Conservation (phyloP, 2,329 filamentous ascomycete species). For the Sporothrix inflata region DNA sequence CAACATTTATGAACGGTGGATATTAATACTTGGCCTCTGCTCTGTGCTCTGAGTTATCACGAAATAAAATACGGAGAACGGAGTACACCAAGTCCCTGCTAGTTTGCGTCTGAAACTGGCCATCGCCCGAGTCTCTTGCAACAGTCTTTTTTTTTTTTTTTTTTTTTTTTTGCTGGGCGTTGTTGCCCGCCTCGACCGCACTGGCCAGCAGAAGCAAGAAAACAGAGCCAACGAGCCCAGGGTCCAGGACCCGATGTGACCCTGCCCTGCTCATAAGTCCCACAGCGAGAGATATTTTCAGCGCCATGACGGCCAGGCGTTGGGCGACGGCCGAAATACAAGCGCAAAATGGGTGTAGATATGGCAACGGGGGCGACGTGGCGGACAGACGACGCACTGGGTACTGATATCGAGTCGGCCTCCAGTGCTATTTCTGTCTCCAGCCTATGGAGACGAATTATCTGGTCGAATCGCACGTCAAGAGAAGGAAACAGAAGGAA, state of each 20-base stretch:
- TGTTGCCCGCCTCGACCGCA: neutral
- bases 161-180: neutral
- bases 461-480: no score
- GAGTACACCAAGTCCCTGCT: neutral
- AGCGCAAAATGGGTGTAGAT: no score
- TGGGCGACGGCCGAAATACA: conserved; percentile 1
- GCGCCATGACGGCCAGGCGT: neutral
- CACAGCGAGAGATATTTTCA: conserved; percentile 16
- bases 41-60: neutral
- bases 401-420: neutral
- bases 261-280: neutral
- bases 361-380: neutral
- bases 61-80: neutral
- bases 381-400: conserved; percentile 12
- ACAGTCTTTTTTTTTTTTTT: neutral
- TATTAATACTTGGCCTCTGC: neutral
- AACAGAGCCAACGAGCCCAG: neutral
- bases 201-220: neutral
- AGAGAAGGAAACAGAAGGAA: no score
- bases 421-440: neutral
- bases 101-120: conserved; percentile 16
- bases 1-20: no score
- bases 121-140: neutral
- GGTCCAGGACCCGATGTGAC: neutral
- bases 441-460: neutral